Conservation (phyloP, 306 rosid species). For the Fragaria nilgerrensis region DNA sequence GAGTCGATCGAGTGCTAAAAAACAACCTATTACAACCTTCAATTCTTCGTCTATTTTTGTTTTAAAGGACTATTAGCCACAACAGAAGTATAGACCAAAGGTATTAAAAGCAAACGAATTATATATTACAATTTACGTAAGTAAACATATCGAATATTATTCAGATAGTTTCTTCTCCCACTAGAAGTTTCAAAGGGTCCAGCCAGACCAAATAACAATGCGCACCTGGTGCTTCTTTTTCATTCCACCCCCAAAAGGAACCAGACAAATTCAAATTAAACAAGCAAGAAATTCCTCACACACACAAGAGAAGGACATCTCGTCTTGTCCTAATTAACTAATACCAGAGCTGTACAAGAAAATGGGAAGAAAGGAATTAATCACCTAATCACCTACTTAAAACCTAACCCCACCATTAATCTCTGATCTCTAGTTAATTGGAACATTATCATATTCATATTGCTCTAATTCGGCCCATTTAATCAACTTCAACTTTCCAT, state of each 20-base stretch:
- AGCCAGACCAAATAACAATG: not conserved
- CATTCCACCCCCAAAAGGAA: conserved; percentile 28
- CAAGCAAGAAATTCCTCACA: conserved; percentile 29
- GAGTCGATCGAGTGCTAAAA: not conserved
- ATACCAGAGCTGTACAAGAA: conserved; percentile 30
- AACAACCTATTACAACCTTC: not conserved
- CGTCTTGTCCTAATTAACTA: conserved; percentile 21
- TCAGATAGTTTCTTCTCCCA: not conserved
- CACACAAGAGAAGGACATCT: conserved; percentile 26
- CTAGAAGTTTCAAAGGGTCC: conserved; percentile 14
- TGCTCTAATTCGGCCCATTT: conserved; percentile 9
- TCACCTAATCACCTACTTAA: conserved; percentile 39
- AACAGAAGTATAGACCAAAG: not conserved
- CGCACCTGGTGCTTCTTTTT: conserved; percentile 42
- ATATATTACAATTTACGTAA: not conserved
- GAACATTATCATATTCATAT: not conserved
- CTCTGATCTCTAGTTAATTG: not conserved
- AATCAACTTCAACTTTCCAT: not conserved
- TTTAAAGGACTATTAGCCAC: not conserved
- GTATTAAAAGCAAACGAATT: not conserved
- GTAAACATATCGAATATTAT: conserved; percentile 6
- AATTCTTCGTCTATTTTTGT: not conserved
- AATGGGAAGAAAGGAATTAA: conserved; percentile 28
- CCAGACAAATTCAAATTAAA: conserved; percentile 28
- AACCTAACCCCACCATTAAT: conserved; percentile 16